Base-by-base conservation (phyloP, 176 grass and related monocot genomes). In the Metroxylon sagu region DNA sequence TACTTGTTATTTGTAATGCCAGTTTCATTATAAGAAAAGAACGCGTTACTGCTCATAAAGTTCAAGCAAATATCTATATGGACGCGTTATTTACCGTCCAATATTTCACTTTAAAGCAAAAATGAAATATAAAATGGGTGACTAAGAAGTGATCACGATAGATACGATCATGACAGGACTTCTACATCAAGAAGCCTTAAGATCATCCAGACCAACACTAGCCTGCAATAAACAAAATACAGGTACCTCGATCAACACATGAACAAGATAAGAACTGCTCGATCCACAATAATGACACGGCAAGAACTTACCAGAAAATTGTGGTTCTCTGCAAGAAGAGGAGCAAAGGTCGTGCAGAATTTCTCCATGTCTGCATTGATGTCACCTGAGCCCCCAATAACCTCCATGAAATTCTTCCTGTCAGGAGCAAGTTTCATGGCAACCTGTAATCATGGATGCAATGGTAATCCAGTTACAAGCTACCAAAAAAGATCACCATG, bases 361-460 rank as follows among this genome's bases (percentile, higher is more conserved):
- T 80, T 96, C 80, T 85, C 83, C 60, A 87, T 96, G 64, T 96
- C 91, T 59, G 80, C 75, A 29, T 96, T 90, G 61, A 96, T 79
- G 71, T 96, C 86, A 67, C 86, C 86, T 0, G 82, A 80, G 52
- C 86, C 80, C 19, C 74, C 67, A 29, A 96, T 82, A 59, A 96
- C 83, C 15, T 90, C 86, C 91, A 96, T 96, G 85, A 96, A 96
- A 69, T 96, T 96, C 5, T 90, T 82, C 82, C 84, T 82, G 25
- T 87, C 77, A 62, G 91, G 91, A 62, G 86, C 86, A 64, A 96
- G 77, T 63, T 90, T 96, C 91, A 96, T 90, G 19, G 91, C 91
- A 35, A 96, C 59, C 91, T 96, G 78, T 16, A 52, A 48, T 53
- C 58, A 66, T 23, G 26, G 29, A 31, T 52, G 17, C 35, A 72